phyloP scores from a whole-genome alignment of 768 basidiomycete genomes.

The Cyathus striatus region DNA sequence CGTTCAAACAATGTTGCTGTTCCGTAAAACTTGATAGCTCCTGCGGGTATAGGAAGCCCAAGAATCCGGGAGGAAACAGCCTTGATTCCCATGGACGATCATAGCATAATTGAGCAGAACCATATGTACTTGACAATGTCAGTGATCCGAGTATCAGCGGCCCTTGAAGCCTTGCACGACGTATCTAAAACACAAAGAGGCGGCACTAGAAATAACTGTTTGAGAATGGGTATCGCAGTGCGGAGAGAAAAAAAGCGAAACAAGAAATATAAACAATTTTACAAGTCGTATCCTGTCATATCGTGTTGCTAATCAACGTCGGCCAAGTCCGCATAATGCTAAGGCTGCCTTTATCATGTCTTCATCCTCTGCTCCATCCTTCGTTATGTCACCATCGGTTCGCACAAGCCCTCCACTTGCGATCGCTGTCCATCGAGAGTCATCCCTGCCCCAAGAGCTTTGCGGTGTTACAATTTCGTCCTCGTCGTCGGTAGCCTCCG shows the following conservation, averaged over 20 bases:
- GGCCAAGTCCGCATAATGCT: conserved; percentile 55
- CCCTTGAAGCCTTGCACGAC: no score
- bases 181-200: no score
- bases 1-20: no score
- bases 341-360: conserved; percentile 70
- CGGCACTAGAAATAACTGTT: no score
- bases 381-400: conserved; percentile 7
- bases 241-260: not conserved
- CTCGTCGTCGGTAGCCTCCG: conserved; percentile 39
- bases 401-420: conserved; percentile 8
- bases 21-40: no score
- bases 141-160: no score
- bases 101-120: no score
- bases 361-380: conserved; percentile 40
- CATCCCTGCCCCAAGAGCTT: conserved; percentile 42
- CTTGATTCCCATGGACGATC: no score
- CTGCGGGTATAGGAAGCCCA: no score
- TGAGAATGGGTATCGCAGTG: not conserved
- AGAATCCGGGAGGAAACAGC: no score
- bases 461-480: conserved; percentile 64
- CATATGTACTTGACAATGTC: no score
- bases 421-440: conserved; percentile 27
- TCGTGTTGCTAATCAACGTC: conserved; percentile 11
- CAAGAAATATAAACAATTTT: not conserved
- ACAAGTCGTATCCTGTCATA: not conserved